These are phyloP conservation scores for Leccinum longicurvipes DNA, from an alignment of 768 basidiomycete genomes.

Conservation along the genomic window DNA sequence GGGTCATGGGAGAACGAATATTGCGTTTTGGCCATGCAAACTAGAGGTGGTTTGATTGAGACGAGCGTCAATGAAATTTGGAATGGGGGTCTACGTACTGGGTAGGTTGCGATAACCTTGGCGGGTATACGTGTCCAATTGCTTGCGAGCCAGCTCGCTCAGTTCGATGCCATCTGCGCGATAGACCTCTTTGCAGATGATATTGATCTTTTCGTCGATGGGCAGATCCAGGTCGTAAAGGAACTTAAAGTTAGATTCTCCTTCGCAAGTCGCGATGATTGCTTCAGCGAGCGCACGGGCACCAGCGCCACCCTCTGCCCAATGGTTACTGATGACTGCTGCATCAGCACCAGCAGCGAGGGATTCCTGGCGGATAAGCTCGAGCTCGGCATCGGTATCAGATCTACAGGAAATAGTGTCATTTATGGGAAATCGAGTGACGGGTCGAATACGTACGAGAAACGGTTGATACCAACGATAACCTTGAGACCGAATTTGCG, in stretches of 20 bases:
- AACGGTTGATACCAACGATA: constrained; percentile 92
- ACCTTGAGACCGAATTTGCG: constrained; percentile 97
- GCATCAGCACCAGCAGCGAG: constrained; percentile 88
- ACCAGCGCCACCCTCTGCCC: constrained; percentile 93
- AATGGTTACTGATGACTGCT: constrained; percentile 94
- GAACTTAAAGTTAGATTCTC: constrained; percentile 83
- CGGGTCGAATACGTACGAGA: constrained; percentile 61
- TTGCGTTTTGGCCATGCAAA: constrained; percentile 98
- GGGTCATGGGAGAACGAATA: constrained; percentile 97
- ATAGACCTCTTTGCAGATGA: constrained; percentile 89
- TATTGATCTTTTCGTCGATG: constrained; percentile 84
- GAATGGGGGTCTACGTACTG: constrained; percentile 51
- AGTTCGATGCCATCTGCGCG: constrained; percentile 89
- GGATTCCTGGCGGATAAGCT: constrained; percentile 76
- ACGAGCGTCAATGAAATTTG: neutral
- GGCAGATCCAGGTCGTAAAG: constrained; percentile 83
- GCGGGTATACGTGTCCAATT: constrained; percentile 86
- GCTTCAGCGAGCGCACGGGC: constrained; percentile 89
- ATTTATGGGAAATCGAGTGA: neutral
- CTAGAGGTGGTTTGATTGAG: constrained; percentile 36
- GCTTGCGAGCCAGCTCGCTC: constrained; percentile 78
- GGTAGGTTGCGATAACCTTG: constrained; percentile 82
- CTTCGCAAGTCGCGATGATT: constrained; percentile 83
- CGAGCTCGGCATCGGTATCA: constrained; percentile 87
- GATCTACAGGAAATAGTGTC: constrained; percentile 45